Evolutionary conservation across 768 basidiomycete genomes (phyloP), one percentile per base, ranked within the genome.

Genomic region (Rubroboletus satanas): DNA sequence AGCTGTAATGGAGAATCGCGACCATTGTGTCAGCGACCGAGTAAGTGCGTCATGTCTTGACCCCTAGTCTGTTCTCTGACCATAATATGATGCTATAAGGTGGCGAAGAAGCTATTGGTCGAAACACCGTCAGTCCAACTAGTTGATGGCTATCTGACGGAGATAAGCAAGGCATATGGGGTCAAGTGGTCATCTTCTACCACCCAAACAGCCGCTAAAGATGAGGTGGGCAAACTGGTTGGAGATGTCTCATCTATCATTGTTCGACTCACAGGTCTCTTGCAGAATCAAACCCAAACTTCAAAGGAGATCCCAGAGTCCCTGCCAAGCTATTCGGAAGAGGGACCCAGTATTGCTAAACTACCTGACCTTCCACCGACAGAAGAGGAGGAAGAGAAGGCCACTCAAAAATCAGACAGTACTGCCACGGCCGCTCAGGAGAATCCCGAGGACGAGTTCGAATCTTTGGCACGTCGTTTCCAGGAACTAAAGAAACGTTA

Each of bases 101-200:
- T 97, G 46, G 73, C 83, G 42, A 84, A 80, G 63, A 98, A 98
- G 70, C 72, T 95, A 14, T 65, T 74, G 17, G 72, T 86, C 31
- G 79, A 77, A 50, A 88, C 88, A 4, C 96, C 96, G 10, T 76
- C 87, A 1, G 31, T 76, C 7, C 80, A 83, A 31, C 78, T 98
- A 7, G 91, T 98, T 9, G 87, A 97, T 62, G 91, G 82, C 17
- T 98, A 98, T 71, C 76, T 98, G 15, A 73, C 73, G 46, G 94
- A 97, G 72, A 98, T 98, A 60, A 88, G 93, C 1, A 90, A 83
- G 67, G 93, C 85, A 10, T 98, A 97, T 64, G 81, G 83, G 12
- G 80, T 94, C 14, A 72, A 77, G 39, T 95, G 89, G 88, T 64
- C 75, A 4, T 69, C 83, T 29, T 71, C 77, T 26, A 52, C 58